These are phyloP conservation scores for Ceratonia siliqua DNA, from an alignment of 306 rosid species.

Conservation along the genomic window DNA sequence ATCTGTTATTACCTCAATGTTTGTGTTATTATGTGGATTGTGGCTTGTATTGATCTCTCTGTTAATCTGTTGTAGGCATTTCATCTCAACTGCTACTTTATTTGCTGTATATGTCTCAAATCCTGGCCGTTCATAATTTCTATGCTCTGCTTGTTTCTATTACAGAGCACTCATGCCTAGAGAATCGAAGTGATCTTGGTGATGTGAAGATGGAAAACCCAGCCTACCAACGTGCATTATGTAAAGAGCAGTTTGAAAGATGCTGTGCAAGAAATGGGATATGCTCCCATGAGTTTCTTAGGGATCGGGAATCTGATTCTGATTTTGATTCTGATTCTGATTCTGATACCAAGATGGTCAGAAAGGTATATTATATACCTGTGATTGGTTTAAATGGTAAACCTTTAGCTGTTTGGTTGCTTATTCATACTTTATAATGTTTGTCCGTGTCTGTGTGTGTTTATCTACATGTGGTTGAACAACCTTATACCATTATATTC, in stretches of 20 bases:
- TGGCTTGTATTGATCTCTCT: slow-evolving; percentile 5
- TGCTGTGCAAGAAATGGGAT: slow-evolving; percentile 82
- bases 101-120: slow-evolving; percentile 7
- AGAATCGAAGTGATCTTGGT: slow-evolving; percentile 37
- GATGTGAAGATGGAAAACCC: slow-evolving; percentile 39
- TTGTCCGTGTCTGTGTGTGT: background rate
- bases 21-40: slow-evolving; percentile 17
- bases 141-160: slow-evolving; percentile 29
- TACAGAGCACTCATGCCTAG: slow-evolving; percentile 53
- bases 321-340: slow-evolving; percentile 46
- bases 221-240: slow-evolving; percentile 36
- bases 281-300: slow-evolving; percentile 90
- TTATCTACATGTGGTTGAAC: no score
- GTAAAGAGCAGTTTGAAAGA: slow-evolving; percentile 36
- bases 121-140: slow-evolving; percentile 5
- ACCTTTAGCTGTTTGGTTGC: slow-evolving; percentile 12
- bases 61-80: slow-evolving; percentile 15
- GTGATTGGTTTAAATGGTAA: slow-evolving; percentile 8
- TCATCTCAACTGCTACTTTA: slow-evolving; percentile 11
- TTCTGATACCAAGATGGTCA: slow-evolving; percentile 54
- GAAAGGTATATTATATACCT: slow-evolving; percentile 57
- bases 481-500: slow-evolving; percentile 14
- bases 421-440: slow-evolving; percentile 15
- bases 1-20: background rate
- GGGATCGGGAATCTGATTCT: slow-evolving; percentile 58